Evolutionary conservation across 2,329 filamentous ascomycete species (phyloP).

Genomic region (Aureobasidium sp.): DNA sequence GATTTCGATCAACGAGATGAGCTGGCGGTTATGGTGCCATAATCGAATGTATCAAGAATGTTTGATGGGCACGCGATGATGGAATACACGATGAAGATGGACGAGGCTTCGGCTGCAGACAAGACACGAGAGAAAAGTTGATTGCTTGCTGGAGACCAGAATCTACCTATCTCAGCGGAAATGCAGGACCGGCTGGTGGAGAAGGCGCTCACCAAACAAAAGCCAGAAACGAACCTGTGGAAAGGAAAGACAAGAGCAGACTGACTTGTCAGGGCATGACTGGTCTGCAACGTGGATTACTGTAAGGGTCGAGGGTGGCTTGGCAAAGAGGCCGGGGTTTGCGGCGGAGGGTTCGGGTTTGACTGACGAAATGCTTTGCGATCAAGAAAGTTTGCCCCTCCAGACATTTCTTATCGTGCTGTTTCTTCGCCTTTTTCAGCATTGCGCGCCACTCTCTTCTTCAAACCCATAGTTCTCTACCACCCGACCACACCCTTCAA

Average conservation of each 20-base stretch:
- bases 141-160: background rate
- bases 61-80: conserved; percentile 1
- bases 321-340: conserved; percentile 1
- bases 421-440: background rate
- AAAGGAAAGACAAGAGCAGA: background rate
- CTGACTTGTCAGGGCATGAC: too few relatives aligned
- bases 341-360: conserved; percentile 9
- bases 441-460: background rate
- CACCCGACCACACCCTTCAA: background rate
- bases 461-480: background rate
- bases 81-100: background rate
- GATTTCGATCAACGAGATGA: background rate
- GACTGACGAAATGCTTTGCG: conserved; percentile 1
- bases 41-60: background rate
- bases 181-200: too few relatives aligned
- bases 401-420: conserved; percentile 11
- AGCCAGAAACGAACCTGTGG: background rate
- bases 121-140: background rate
- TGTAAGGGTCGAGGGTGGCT: background rate
- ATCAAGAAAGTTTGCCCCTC: conserved; percentile 10
- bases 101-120: background rate
- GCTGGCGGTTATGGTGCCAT: background rate
- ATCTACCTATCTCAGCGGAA: background rate
- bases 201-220: background rate
- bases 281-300: background rate